Evolutionary conservation across 139 green algal species (phyloP).

Genomic region (Dunaliella sp.): DNA sequence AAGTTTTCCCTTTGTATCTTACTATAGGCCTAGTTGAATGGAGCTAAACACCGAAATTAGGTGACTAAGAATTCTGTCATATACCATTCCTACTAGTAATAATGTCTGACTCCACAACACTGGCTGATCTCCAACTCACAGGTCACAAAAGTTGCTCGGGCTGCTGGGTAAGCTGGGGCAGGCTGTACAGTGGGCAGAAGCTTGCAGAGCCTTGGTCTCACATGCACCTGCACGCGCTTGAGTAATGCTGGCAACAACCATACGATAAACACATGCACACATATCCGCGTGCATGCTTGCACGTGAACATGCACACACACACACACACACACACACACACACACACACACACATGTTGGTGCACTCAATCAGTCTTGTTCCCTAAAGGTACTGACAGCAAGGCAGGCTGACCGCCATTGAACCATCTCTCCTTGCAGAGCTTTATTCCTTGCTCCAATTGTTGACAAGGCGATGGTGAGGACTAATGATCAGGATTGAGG

Average conservation of each 20-base stretch:
- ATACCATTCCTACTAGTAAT: too few relatives aligned
- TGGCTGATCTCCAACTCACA: background rate
- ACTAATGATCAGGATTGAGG: too few relatives aligned
- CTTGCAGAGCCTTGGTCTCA: background rate
- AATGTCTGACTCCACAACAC: background rate
- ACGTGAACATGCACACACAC: background rate
- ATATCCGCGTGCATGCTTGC: background rate
- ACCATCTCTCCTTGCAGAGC: too few relatives aligned
- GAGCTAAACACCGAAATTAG: too few relatives aligned
- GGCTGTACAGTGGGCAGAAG: too few relatives aligned
- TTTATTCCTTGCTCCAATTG: constrained; percentile 6
- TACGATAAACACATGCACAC: background rate
- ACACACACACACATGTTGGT: background rate
- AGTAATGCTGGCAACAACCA: background rate
- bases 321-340: background rate
- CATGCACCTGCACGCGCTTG: background rate
- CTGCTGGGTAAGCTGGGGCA: too few relatives aligned
- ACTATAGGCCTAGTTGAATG: too few relatives aligned
- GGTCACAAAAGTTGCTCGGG: constrained; percentile 1
- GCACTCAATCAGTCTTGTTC: too few relatives aligned
- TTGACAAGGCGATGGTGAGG: constrained; percentile 4
- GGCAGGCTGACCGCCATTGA: too few relatives aligned
- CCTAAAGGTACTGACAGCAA: too few relatives aligned
- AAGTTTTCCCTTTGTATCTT: too few relatives aligned
- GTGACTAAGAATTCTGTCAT: too few relatives aligned